Conservation (phyloP, 306 rosid genomes). For the Trichosanthes truncata region DNA sequence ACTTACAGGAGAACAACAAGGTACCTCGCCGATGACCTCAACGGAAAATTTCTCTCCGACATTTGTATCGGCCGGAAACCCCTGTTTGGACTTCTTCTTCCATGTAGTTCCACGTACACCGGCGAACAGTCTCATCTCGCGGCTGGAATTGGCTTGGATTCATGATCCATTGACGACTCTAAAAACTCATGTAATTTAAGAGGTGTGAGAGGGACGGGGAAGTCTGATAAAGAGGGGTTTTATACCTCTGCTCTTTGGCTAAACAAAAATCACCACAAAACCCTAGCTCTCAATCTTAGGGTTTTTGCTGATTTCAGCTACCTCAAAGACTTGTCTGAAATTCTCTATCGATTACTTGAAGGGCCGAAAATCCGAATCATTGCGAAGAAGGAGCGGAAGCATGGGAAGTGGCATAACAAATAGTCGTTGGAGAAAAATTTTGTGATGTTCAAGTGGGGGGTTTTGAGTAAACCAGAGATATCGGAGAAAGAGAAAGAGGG, state of each 20-base stretch:
- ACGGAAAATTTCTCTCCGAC: conserved; percentile 34
- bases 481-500: too few species aligned
- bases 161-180: conserved; percentile 37
- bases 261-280: conserved; percentile 39
- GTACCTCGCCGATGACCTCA: not conserved
- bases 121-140: not conserved
- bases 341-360: conserved; percentile 40
- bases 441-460: too few species aligned
- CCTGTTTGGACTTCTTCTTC: conserved; percentile 50
- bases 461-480: too few species aligned
- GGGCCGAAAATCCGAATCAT: too few species aligned
- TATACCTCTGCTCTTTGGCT: conserved; percentile 43
- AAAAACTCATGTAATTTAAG: conserved; percentile 54
- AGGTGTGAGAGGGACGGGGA: conserved; percentile 51
- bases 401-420: too few species aligned
- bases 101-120: conserved; percentile 42
- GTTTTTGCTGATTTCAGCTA: conserved; percentile 40
- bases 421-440: too few species aligned
- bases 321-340: conserved; percentile 59
- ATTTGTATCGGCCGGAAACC: conserved; percentile 38
- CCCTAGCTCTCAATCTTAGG: conserved; percentile 21
- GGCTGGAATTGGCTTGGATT: conserved; percentile 33
- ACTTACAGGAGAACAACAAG: not conserved
- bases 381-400: too few species aligned
- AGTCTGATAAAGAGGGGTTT: conserved; percentile 34